Base-by-base conservation (phyloP, 1,284 basidiomycete species). In the Tylopilus sp. region DNA sequence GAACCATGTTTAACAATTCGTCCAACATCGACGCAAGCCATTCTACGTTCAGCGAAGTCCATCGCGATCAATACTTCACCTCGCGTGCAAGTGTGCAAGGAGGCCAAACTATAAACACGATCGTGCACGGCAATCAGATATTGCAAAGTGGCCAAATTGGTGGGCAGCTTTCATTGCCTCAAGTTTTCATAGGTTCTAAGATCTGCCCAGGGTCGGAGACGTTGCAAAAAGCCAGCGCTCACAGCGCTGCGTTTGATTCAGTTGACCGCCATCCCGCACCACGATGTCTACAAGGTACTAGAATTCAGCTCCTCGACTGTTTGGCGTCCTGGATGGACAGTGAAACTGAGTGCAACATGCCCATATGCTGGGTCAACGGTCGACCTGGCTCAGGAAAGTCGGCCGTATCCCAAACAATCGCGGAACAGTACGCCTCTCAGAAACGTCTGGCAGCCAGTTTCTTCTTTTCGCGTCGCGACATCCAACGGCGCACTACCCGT, bases 1-100 rank as follows among this genome's bases (percentile, higher is more conserved):
- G 32, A 51, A 53, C 29, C 52, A 68, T 70, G 70, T 71, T 71
- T 61, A 72, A 68, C 38, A 72, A 71, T 52, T 65, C 70, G 2
- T 63, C 65, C 0, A 56, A 70, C 22, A 38, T 72, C 41, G 66
- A 69, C 8, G 65, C 63, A 9, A 70, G 70, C 26, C 65, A 64
- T 54, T 73, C 69, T 22, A 69, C 60, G 6, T 71, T 71, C 24
- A 71, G 62, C 18, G n/a, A n/a, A n/a, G n/a, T 36, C 33, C 33
- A 36, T 36, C 33, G 33, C 10, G 33, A 36, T 10, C 33, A 36
- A 10, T 10, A 36, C 33, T 36, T 36, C 33, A 36, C 33, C 33
- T 39, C 61, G 49, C 58, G 38, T 4, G 26, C 10, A 3, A 49
- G 8, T 9, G 60, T 72, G 3, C 66, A 69, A 3, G 69, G 69